Conservation (phyloP, 164 flowering plant genomes). For the Magnolia changhungtana region DNA sequence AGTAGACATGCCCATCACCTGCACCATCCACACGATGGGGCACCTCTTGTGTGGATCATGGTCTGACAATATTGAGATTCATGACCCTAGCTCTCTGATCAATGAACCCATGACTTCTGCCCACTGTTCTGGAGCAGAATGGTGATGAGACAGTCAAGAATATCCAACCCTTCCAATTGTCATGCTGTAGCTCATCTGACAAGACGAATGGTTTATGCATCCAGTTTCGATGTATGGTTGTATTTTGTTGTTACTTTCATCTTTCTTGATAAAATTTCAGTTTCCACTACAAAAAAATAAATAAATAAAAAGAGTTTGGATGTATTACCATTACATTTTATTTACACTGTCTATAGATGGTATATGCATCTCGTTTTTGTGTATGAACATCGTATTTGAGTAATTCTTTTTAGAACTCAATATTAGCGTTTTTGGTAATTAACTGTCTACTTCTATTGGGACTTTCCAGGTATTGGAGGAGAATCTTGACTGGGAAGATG, state of each 20-base stretch:
- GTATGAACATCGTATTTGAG: not conserved
- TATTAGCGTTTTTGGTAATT: not conserved
- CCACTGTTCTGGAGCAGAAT: no score
- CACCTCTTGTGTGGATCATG: not conserved
- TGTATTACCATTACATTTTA: no score
- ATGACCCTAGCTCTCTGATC: not conserved
- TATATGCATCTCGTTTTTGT: not conserved
- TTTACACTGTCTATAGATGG: no score
- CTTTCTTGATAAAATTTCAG: no score
- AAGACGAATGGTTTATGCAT: no score
- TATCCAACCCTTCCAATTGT: no score
- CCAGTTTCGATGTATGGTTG: no score
- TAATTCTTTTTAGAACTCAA: not conserved
- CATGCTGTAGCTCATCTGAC: no score
- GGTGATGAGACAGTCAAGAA: no score
- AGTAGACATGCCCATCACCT: not conserved
- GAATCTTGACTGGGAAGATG: constrained; percentile 92
- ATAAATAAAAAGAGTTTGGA: no score
- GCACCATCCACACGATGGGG: not conserved
- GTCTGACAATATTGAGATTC: not conserved
- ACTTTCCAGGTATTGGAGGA: constrained; percentile 74
- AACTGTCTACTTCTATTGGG: not conserved
- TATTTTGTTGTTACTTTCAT: no score
- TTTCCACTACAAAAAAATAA: no score
- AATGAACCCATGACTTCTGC: not conserved